Base-by-base conservation (phyloP, 345 rosid genomes). In the Draba incana region DNA sequence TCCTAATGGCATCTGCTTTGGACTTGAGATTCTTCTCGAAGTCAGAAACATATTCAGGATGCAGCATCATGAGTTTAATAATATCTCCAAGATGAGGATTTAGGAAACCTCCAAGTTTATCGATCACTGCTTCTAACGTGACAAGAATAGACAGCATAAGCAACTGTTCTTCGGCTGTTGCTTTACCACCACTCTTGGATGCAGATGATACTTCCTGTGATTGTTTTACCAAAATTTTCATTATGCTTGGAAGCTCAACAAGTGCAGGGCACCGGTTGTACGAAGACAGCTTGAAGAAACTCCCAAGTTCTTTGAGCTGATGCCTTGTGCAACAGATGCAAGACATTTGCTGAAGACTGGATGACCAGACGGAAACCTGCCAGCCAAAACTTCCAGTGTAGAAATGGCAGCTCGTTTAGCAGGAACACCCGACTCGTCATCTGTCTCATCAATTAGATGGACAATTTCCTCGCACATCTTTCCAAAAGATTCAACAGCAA, bases 31-130 rank as follows among this genome's bases (percentile, higher is more conserved):
- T 91, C 57, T 50, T 66, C 77, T 89, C 85, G 30, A 77, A 70
- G 74, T 74, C 89, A 35, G 81, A 74, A 37, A 79, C 79, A 63
- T 80, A 87, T 64, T 84, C 89, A 35, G 84, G 87, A 66, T 56
- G 70, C 67, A 91, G 84, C 64, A 94, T 85, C 81, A 86, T 44
- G 55, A 94, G 78, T 78, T 80, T 68, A 23, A 83, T 65, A 62
- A 94, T 80, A 71, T 89, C 90, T 50, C 81, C 85, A 58, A 94
- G 95, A 75, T 88, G 87, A 14, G 99, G 99, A 76, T 79, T 91
- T 57, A 94, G 69, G 73, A 94, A 94, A 64, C 96, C 89, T 62
- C 96, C 99, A 69, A 94, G 89, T 77, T 91, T 87, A 73, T 86
- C 95, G 52, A 88, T 77, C 60, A 86, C 92, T 27, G 96, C 96